Base-by-base conservation (phyloP, 371 early-diverging fungal genomes). In the Apophysomyces sp. region DNA sequence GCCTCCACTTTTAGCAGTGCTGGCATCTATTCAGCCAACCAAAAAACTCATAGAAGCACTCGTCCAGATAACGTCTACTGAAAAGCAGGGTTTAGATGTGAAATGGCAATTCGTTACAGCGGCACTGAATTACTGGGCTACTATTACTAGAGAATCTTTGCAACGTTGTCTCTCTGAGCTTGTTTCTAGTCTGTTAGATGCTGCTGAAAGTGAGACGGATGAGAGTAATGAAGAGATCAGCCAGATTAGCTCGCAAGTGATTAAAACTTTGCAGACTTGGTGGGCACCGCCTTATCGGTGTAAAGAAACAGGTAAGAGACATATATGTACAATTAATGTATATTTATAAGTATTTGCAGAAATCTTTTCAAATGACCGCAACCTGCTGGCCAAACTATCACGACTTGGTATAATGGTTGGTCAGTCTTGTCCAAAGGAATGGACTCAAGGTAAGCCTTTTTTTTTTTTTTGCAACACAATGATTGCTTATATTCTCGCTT, bases 401-500 rank as follows among this genome's bases (percentile, higher is more conserved):
- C 61, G 59, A 52, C 44, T 71, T 3, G 54, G 62, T 3, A 39
- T 16, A 6, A 27, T 30, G 15, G 26, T 60, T 6, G 62, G 53
- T 2, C 36, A 61, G 4, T 0, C 52, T 4, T 71, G 62, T 44
- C 71, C 71, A 4, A 71, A 71, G 44, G 71, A 71, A 52, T 71
- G 71, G 71, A 13, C 26, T 28, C 65, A 55, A 65, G 65, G 69
- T 69, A 65, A 24, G n/a, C n/a, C n/a, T n/a, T n/a, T n/a, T n/a
- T n/a, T n/a, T n/a, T n/a, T n/a, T n/a, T n/a, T n/a, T n/a, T n/a
- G 5, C 2, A 37, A 2, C 24, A 32, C 3, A 18, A 26, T 26
- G 7, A 36, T 39, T 18, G 5, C 5, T 26, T 36, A 15, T 49
- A 60, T 55, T 55, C 3, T 18, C 41, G 31, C 28, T 36, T 13